Base-by-base conservation (phyloP, 1,284 basidiomycete genomes). In the Pseudozyma sp. region DNA sequence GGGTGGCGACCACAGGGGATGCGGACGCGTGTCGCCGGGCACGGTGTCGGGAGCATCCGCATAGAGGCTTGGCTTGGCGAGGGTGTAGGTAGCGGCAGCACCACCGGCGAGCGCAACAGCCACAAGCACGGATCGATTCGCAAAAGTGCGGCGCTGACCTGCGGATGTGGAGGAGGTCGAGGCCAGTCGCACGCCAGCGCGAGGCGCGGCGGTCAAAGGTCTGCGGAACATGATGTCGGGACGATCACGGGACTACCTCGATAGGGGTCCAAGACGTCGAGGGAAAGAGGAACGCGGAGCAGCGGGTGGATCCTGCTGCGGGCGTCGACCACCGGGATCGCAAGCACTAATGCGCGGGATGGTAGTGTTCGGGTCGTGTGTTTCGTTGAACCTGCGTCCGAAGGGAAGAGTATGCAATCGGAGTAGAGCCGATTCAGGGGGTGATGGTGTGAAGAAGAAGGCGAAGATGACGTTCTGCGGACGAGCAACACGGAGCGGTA, bases 1-100 rank as follows among this genome's bases (percentile, higher is more conserved):
- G 7, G 82, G 82, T 10, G 81, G 80, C 57, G 78, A 76, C 82
- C 82, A 84, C 42, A 82, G 72, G 37, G 75, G 78, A 44, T 72
- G 75, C 8, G 81, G 80, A 19, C 81, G 72, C 29, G 76, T 77
- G 53, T 82, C 81, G 14, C 72, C 72, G 4, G 72, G 72, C 10
- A 75, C 65, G 14, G 72, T 65, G 29, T 70, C 68, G 54, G 72
- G 68, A 47, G 72, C 72, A 51, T 75, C 72, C 9, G 72, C 64
- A 46, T 67, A 65, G 24, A 75, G 39, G 40, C 59, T 59, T 5
- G 56, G 58, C 17, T 42, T 45, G 34, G 54, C 17, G 8, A 75
- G 47, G 7, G 72, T 49, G 61, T 68, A 68, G n/a, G 64, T 35
- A 33, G 72, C 59, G 13, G 60, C 68, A 24, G 65, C 70, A 62